phyloP scores from a whole-genome alignment of 345 rosid species.

The Excoecaria cochinchinensis region DNA sequence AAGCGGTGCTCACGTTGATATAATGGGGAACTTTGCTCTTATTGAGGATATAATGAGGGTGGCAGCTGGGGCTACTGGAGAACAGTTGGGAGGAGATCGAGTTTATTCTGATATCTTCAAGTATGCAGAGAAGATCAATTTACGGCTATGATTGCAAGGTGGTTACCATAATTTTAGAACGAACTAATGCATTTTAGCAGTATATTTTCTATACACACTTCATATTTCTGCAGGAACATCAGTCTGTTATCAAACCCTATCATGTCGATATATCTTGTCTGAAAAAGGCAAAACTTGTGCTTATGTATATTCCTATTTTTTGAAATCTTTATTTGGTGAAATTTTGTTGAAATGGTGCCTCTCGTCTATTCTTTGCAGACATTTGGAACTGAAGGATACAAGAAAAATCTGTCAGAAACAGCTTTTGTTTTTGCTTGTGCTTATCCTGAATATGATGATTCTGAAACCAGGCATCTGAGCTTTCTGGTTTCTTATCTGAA shows the following conservation, averaged over 20 bases:
- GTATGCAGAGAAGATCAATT: slow-evolving; percentile 78
- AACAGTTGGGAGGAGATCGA: slow-evolving; percentile 77
- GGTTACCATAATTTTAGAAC: background rate
- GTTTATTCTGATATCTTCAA: slow-evolving; percentile 75
- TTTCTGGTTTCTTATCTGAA: background rate
- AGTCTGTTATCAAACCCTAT: background rate
- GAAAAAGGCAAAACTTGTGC: background rate
- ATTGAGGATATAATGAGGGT: slow-evolving; percentile 83
- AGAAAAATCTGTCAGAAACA: background rate
- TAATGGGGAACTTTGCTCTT: slow-evolving; percentile 95
- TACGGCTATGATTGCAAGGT: slow-evolving; percentile 42
- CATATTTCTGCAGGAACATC: no score
- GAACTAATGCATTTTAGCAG: background rate
- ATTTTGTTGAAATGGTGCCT: background rate
- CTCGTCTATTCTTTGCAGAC: background rate
- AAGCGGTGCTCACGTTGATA: slow-evolving; percentile 91
- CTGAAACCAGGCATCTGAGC: background rate
- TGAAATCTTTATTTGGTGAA: background rate
- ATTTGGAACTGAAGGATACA: background rate
- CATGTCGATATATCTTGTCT: background rate
- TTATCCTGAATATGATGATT: slow-evolving; percentile 5
- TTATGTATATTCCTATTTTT: background rate
- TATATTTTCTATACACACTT: background rate
- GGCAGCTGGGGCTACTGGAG: slow-evolving; percentile 83
- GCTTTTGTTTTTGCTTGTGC: background rate